Evolutionary conservation across 106 monocot genomes (phyloP).

Genomic region (Dendrobium huoshanense): DNA sequence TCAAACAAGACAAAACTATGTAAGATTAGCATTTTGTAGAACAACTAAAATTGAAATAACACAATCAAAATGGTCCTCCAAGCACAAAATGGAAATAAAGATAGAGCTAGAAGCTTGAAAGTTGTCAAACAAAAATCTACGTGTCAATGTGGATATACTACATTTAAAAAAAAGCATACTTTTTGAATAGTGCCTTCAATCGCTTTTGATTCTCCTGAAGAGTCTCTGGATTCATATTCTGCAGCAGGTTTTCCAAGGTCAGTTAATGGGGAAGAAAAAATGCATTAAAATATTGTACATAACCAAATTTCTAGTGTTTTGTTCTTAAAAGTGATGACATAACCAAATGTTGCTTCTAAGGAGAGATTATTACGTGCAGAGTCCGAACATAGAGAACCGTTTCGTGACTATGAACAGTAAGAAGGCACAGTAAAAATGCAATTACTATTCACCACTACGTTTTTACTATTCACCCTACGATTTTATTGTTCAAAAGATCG

Average conservation of each 20-base stretch:
- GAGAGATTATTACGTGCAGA: not conserved
- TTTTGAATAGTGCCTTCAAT: conserved; percentile 28
- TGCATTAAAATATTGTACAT: not conserved
- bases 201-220: conserved; percentile 22
- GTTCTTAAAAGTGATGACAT: not conserved
- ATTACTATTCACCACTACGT: too few relatives aligned
- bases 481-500: too few relatives aligned
- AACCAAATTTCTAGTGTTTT: not conserved
- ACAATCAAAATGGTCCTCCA: not conserved
- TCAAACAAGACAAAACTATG: not conserved
- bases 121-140: not conserved
- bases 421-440: too few relatives aligned
- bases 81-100: conserved; percentile 2
- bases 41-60: not conserved
- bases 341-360: not conserved
- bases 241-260: conserved; percentile 2
- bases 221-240: conserved; percentile 23
- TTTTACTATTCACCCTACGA: too few relatives aligned
- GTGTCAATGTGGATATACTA: not conserved
- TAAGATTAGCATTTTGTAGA: not conserved
- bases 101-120: not conserved
- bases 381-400: too few relatives aligned
- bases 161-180: conserved; percentile 10
- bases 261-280: not conserved
- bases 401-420: too few relatives aligned